Evolutionary conservation across 495 filamentous ascomycete genomes (phyloP).

Genomic region (Hypoxylon cercidicola): DNA sequence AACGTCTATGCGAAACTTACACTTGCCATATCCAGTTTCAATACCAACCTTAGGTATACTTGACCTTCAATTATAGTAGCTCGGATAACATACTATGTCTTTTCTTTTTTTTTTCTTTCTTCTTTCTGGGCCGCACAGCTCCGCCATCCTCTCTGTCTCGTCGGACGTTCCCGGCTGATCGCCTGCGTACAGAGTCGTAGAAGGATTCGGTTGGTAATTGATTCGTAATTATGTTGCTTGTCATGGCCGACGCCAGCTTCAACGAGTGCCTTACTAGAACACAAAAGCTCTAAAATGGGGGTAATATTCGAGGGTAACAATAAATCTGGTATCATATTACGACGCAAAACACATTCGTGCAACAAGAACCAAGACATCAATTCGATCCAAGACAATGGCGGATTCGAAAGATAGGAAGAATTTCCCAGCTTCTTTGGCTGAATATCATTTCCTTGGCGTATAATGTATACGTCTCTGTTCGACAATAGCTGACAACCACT

Average conservation of each 20-base stretch:
- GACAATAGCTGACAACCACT: constrained; percentile 12
- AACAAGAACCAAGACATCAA: not conserved
- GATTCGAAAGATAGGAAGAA: constrained; percentile 7
- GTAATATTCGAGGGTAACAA: constrained; percentile 4
- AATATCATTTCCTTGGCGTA: constrained; percentile 29
- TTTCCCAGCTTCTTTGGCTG: constrained; percentile 1
- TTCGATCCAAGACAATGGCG: too few species aligned
- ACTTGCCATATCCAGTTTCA: too few species aligned
- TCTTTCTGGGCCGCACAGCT: not conserved
- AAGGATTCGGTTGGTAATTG: constrained; percentile 32
- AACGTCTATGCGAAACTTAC: too few species aligned
- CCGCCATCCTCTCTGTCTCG: not conserved
- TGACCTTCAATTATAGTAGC: too few species aligned
- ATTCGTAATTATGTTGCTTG: constrained; percentile 21
- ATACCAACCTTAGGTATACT: too few species aligned
- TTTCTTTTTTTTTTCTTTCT: constrained; percentile 1
- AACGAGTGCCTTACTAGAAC: not conserved
- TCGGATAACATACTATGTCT: not conserved
- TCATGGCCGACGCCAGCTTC: not conserved
- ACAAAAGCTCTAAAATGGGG: not conserved
- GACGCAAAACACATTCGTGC: not conserved
- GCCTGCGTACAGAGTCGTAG: constrained; percentile 13
- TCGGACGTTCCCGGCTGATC: constrained; percentile 32
- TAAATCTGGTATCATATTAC: too few species aligned
- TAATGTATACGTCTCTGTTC: constrained; percentile 9